Conservation (phyloP, 495 filamentous ascomycete species). For the Niebla homalea region DNA sequence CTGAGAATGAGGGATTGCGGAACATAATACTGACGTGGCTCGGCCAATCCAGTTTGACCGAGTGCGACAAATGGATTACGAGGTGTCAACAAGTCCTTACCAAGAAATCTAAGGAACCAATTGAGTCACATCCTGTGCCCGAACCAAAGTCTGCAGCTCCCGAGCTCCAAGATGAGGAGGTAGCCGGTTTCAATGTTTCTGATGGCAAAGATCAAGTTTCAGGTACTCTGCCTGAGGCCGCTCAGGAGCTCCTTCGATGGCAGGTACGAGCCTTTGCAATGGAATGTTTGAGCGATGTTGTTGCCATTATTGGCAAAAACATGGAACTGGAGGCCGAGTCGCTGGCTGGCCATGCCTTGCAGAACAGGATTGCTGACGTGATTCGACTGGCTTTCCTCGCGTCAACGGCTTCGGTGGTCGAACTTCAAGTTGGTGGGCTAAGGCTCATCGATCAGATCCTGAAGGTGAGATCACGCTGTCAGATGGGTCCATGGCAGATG, state of each 20-base stretch:
- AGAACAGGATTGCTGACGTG: slow-evolving; percentile 80
- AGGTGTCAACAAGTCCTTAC: slow-evolving; percentile 81
- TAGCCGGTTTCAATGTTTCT: slow-evolving; percentile 78
- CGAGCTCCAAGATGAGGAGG: slow-evolving; percentile 90
- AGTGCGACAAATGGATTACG: slow-evolving; percentile 71
- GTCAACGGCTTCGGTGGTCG: slow-evolving; percentile 83
- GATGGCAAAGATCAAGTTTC: slow-evolving; percentile 50
- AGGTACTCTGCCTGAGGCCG: slow-evolving; percentile 41
- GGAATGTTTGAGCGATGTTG: slow-evolving; percentile 75
- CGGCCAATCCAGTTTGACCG: slow-evolving; percentile 64
- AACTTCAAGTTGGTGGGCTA: slow-evolving; percentile 76
- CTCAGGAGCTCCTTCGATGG: slow-evolving; percentile 86
- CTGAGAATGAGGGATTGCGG: slow-evolving; percentile 59
- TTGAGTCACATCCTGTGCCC: slow-evolving; percentile 31
- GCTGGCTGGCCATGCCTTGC: slow-evolving; percentile 57
- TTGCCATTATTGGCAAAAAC: slow-evolving; percentile 61
- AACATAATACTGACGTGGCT: slow-evolving; percentile 87
- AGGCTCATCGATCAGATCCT: slow-evolving; percentile 88
- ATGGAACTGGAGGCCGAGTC: slow-evolving; percentile 55
- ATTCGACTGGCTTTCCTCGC: slow-evolving; percentile 95
- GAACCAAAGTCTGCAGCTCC: slow-evolving; percentile 40
- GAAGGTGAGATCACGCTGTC: slow-evolving; percentile 30
- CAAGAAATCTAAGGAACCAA: slow-evolving; percentile 54
- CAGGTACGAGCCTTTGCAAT: slow-evolving; percentile 93
- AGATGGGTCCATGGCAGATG: neutral